Base-by-base conservation (phyloP, 192 early-diverging fungal genomes). In the Umbelopsis vinacea region DNA sequence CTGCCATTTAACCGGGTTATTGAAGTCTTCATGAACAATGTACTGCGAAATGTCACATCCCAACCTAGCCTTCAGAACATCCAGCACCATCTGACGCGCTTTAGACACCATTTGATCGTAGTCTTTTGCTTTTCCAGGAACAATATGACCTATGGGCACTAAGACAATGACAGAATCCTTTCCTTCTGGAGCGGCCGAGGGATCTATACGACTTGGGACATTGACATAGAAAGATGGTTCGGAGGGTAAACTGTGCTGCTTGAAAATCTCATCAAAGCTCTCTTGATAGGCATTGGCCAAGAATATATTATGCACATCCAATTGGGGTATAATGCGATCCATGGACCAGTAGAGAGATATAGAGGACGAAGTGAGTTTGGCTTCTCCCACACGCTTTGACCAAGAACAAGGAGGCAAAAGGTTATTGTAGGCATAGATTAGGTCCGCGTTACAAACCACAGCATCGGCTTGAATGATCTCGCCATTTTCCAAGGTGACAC, bases 241-340 rank as follows among this genome's bases (percentile, higher is more conserved):
- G 12, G 83, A 77, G 4, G 87, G 87, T 0, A 88, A 72, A 9
- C 47, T 79, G 15, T 50, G 52, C 1, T 84, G 35, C 40, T 84
- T 63, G 66, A 88, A 88, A 19, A 88, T 88, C 26, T 83, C 72
- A 68, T 84, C 84, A 71, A 88, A 88, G 54, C 78, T 81, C 38
- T 80, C 67, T 47, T 77, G 71, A 68, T 85, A 88, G 4, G 84
- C 74, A 17, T 83, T 72, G 26, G 85, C 82, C 55, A 88, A 76
- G 45, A 87, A 88, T 37, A 88, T 80, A 52, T 85, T 88, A 71
- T 88, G 87, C 3, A 82, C 85, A 66, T 85, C 82, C 26, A 88
- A 60, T 53, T 79, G 70, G 7, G 79, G 74, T 14, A 88, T 67
- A 40, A 76, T 79, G 46, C 68, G 55, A 19, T 80, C 76, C 38